Evolutionary conservation across 345 rosid genomes (phyloP), one percentile per base, ranked within the genome.

Genomic region (Gossypium bickii): DNA sequence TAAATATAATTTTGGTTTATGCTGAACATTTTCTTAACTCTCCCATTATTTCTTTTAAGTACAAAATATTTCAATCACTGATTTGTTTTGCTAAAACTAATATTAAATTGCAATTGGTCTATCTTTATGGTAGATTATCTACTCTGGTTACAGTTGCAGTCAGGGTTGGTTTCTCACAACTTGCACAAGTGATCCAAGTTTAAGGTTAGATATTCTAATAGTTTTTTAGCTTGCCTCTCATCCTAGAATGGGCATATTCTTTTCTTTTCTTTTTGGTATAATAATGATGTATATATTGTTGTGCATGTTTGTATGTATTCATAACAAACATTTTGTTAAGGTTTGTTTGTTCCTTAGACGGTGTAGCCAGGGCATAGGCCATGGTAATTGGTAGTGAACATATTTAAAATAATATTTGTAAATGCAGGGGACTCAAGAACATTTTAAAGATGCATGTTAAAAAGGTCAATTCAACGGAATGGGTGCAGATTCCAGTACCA

Each of bases 121-220:
- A 9, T 74, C 73, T 77, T 77, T 80, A 80, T 78, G 61, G 75
- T 88, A 95, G 99, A 75, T 95, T 74, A 91, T 95, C 70, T 95
- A 95, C 83, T 95, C 98, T 12, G 83, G 97, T 72, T 95, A 93
- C 80, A 89, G 84, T 79, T 95, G 99, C 85, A 82, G 88, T 72
- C 99, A 95, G 81, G 99, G 99, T 77, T 93, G 98, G 99, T 95
- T 95, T 74, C 86, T 93, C 81, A 91, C 98, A 3, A 98, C 97
- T 78, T 95, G 94, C 84, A 92, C 73, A 17, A 89, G 88, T 57
- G 89, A 88, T 83, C 99, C 99, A 18, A 77, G 91, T 76, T 86
- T 93, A 82, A 93, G 98, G 98, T 95, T 75, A 80, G 89, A 77
- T 64, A 71, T 59, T 59, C 1, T 68, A 22, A 69, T 51, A 9